phyloP scores from a whole-genome alignment of 768 basidiomycete species.

The Lactarius sp. region DNA sequence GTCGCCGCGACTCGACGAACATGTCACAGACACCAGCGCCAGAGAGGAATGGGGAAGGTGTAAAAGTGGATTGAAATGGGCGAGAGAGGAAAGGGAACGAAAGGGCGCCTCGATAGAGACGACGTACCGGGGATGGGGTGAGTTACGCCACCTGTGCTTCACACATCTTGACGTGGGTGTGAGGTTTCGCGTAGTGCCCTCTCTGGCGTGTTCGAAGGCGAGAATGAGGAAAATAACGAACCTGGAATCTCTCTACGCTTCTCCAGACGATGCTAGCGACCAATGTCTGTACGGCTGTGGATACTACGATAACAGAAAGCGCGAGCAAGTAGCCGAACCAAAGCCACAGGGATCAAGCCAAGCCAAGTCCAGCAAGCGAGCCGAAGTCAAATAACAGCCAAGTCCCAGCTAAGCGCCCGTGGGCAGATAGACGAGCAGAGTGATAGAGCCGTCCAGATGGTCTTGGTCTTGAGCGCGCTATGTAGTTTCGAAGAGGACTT shows the following conservation, averaged over 20 bases:
- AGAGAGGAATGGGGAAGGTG: neutral
- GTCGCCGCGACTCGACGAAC: slow-evolving; percentile 3
- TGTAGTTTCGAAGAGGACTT: neutral
- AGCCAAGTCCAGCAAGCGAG: neutral
- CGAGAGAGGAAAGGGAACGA: slow-evolving; percentile 1
- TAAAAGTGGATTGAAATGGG: neutral
- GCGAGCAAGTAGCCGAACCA: neutral
- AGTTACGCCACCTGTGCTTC: neutral
- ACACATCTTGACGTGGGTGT: neutral
- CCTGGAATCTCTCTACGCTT: neutral
- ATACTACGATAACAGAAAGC: neutral
- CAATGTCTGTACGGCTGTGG: no score
- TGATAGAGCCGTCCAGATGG: neutral
- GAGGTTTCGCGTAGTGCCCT: neutral
- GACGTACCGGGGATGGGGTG: neutral
- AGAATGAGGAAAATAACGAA: neutral
- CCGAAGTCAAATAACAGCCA: neutral
- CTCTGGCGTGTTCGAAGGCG: neutral
- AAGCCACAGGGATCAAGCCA: neutral
- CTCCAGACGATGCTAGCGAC: neutral
- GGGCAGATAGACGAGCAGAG: neutral
- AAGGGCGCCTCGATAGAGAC: slow-evolving; percentile 9
- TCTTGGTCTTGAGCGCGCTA: no score
- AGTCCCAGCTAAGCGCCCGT: slow-evolving; percentile 4
- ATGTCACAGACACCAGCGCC: neutral